Evolutionary conservation across 148 eudicot species (phyloP), one percentile per base, ranked within the genome.

Genomic region (Fagopyrum esculentum): DNA sequence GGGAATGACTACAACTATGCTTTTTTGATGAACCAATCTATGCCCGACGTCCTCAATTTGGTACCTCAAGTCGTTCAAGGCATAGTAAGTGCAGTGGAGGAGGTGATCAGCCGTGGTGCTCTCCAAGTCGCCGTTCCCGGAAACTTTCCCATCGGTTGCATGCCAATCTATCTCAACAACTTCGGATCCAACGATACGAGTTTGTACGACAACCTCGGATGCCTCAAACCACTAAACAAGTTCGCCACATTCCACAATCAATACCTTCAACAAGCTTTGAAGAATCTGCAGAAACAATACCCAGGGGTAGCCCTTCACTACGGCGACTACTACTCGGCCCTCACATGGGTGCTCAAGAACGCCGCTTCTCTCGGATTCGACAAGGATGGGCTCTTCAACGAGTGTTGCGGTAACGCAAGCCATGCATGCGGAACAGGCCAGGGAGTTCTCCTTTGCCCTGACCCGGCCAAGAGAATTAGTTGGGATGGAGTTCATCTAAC

Each of bases 321-420:
- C 63, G 87, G 75, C 0, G 86, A 87, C 74, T 83, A 79, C 77
- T 85, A 78, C 73, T n/a, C 57, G 1, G 87, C 86, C 3, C 75
- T 83, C 19, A 57, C 22, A 12, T 73, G 68, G 48, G 40, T 80
- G 30, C 7, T 78, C 4, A 50, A 6, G 3, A 49, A 80, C 9
- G 76, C 79, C 6, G 43, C 54, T 35, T 30, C 72, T 54, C 77
- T 79, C 29, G 84, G 71, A 8, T 8, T 15, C 35, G 64, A 59
- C 26, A 59, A 59, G 64, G 64, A 19, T 2, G 11, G 30, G 8
- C 4, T 4, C 9, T 59, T n/a, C 30, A 59, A 59, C 12, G 11
- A 22, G 2, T 59, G 64, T 9, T 59, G 26, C 40, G 40, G 64
- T 59, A 11, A 3, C 5, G 64, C 40, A 35, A 35, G 30, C 30